Evolutionary conservation across 2,329 filamentous ascomycete genomes (phyloP).

Genomic region (Teratosphaeria nubilosa): DNA sequence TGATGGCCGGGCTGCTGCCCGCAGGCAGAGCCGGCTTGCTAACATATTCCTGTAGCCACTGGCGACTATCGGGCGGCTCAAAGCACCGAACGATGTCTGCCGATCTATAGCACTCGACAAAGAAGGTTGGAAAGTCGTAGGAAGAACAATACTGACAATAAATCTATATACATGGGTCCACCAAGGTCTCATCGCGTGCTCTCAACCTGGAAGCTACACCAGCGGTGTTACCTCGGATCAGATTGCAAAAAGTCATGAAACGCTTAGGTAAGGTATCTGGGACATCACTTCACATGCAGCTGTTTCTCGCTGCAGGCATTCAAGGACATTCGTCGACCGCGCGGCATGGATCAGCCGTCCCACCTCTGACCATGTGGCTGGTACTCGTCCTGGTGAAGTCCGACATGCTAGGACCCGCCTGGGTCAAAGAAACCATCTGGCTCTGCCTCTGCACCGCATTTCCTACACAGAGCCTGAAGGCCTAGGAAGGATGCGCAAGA

Average conservation of each 20-base stretch:
- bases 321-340: not conserved
- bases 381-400: too few relatives aligned
- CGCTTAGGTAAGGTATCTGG: too few relatives aligned
- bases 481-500: too few relatives aligned
- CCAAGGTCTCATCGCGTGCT: not conserved
- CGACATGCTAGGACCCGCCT: too few relatives aligned
- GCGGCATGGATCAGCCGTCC: too few relatives aligned
- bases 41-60: constrained; percentile 11
- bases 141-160: not conserved
- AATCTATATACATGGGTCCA: not conserved
- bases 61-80: not conserved
- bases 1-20: constrained; percentile 12
- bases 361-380: too few relatives aligned
- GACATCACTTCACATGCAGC: not conserved
- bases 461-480: too few relatives aligned
- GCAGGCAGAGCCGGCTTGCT: constrained; percentile 16
- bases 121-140: not conserved
- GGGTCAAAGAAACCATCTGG: too few relatives aligned
- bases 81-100: not conserved
- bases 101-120: not conserved
- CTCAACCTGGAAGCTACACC: not conserved
- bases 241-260: not conserved
- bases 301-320: not conserved
- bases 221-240: not conserved
- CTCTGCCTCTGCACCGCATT: too few relatives aligned